These are phyloP conservation scores for Hyaloscypha bicolor DNA, from an alignment of 495 filamentous ascomycete genomes.

Conservation along the genomic window DNA sequence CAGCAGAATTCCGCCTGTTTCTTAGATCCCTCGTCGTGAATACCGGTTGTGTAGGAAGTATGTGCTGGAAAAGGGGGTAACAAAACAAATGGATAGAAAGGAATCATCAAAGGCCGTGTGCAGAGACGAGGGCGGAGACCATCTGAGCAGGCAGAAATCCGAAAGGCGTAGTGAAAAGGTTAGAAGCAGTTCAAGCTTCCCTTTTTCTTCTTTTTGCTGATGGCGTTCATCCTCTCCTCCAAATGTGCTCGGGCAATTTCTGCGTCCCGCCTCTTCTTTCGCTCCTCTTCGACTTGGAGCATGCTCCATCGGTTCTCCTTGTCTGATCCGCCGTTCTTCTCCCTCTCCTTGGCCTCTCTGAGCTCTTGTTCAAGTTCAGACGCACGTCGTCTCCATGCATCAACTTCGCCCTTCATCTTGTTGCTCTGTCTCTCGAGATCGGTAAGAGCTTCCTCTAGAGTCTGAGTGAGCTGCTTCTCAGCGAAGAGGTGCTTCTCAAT, in stretches of 20 bases:
- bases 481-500: constrained; percentile 97
- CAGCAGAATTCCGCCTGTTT: neutral
- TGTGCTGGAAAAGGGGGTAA: constrained; percentile 7
- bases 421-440: constrained; percentile 88
- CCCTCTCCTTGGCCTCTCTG: constrained; percentile 53
- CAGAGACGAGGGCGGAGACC: neutral
- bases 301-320: constrained; percentile 75
- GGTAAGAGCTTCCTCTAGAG: constrained; percentile 90
- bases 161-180: neutral
- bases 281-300: constrained; percentile 92
- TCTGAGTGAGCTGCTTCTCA: constrained; percentile 93
- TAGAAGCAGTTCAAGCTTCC: constrained; percentile 97
- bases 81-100: neutral
- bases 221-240: constrained; percentile 92
- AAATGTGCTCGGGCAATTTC: constrained; percentile 83
- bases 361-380: constrained; percentile 78
- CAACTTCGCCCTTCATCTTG: constrained; percentile 82
- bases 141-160: neutral
- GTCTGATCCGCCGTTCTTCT: constrained; percentile 48
- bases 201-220: constrained; percentile 96
- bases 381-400: constrained; percentile 86
- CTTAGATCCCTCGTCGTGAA: constrained; percentile 12
- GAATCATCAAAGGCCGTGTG: constrained; percentile 10
- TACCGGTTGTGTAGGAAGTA: constrained; percentile 7
- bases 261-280: constrained; percentile 81